phyloP scores from a whole-genome alignment of 2,329 filamentous ascomycete species.

The Hypomyces rosellus region DNA sequence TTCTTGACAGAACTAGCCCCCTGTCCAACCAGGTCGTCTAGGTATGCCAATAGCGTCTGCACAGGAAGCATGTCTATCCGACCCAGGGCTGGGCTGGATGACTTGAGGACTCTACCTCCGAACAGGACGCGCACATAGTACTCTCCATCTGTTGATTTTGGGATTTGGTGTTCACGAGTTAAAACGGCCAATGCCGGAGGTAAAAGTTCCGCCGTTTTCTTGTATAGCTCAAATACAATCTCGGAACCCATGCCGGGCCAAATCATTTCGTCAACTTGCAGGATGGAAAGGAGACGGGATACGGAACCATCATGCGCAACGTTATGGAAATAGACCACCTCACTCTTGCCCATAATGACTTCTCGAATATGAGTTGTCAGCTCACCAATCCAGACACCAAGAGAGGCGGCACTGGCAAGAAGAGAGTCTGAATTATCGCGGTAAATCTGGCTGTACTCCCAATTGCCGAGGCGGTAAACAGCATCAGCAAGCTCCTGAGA shows the following conservation, averaged over 20 bases:
- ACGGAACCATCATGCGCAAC: slow-evolving; percentile 75
- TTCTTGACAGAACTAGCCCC: slow-evolving; percentile 19
- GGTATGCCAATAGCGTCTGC: slow-evolving; percentile 58
- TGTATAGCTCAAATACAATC: slow-evolving; percentile 69
- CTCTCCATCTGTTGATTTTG: neutral
- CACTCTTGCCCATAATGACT: slow-evolving; percentile 34
- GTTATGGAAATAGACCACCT: slow-evolving; percentile 61
- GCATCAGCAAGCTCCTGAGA: slow-evolving; percentile 55
- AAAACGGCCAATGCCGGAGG: slow-evolving; percentile 13
- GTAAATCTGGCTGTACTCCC: slow-evolving; percentile 75
- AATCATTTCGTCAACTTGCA: slow-evolving; percentile 71
- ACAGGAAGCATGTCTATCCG: slow-evolving; percentile 64
- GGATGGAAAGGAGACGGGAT: slow-evolving; percentile 57
- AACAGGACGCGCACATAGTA: slow-evolving; percentile 62
- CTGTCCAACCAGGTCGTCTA: slow-evolving; percentile 63
- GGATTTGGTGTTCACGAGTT: slow-evolving; percentile 18
- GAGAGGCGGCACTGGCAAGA: slow-evolving; percentile 52
- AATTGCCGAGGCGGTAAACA: slow-evolving; percentile 71
- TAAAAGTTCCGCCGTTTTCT: slow-evolving; percentile 20
- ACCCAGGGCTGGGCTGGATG: slow-evolving; percentile 63
- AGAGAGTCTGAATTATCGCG: slow-evolving; percentile 60
- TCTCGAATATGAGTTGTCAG: slow-evolving; percentile 59
- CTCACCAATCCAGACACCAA: slow-evolving; percentile 70
- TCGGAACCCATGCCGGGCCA: slow-evolving; percentile 82
- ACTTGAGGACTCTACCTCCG: slow-evolving; percentile 59